Evolutionary conservation across 371 early-diverging fungal species (phyloP).

Genomic region (Mortierella sp.): DNA sequence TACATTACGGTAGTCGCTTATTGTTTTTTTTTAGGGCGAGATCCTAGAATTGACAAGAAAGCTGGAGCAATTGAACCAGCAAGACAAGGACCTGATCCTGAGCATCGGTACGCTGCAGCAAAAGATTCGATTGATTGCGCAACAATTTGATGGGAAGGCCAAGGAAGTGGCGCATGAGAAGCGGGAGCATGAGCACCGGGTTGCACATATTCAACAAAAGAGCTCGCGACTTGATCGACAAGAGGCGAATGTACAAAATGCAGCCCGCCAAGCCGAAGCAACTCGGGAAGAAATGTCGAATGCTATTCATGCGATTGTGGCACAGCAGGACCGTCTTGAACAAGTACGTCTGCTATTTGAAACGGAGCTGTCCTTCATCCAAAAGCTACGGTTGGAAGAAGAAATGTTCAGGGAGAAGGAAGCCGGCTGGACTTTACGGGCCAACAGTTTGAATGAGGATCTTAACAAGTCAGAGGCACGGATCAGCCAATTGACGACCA

Average conservation of each 20-base stretch:
- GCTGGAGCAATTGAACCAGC: constrained; percentile 15
- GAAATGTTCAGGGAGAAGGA: constrained; percentile 40
- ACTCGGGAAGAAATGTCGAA: constrained; percentile 9
- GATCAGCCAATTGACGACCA: constrained; percentile 10
- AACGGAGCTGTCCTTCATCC: constrained; percentile 16
- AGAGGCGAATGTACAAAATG: constrained; percentile 14
- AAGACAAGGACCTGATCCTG: constrained; percentile 25
- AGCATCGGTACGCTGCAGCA: constrained; percentile 16
- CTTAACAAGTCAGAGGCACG: constrained; percentile 10
- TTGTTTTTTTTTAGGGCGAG: constrained; percentile 18
- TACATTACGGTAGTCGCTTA: not conserved
- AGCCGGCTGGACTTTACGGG: constrained; percentile 41
- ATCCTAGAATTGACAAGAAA: constrained; percentile 27
- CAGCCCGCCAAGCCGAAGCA: constrained; percentile 2
- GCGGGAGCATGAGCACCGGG: constrained; percentile 23
- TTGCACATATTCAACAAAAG: constrained; percentile 9
- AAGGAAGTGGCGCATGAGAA: constrained; percentile 28
- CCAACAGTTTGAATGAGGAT: constrained; percentile 15
- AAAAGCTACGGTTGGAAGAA: constrained; percentile 28
- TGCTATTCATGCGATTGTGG: constrained; percentile 22
- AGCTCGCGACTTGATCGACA: constrained; percentile 20
- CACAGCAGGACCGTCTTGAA: constrained; percentile 28
- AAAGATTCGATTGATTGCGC: constrained; percentile 24
- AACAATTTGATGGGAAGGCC: constrained; percentile 36
- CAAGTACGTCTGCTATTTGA: constrained; percentile 28